Evolutionary conservation across 129 eudicot species (phyloP).

Genomic region (Artemisia argyi): DNA sequence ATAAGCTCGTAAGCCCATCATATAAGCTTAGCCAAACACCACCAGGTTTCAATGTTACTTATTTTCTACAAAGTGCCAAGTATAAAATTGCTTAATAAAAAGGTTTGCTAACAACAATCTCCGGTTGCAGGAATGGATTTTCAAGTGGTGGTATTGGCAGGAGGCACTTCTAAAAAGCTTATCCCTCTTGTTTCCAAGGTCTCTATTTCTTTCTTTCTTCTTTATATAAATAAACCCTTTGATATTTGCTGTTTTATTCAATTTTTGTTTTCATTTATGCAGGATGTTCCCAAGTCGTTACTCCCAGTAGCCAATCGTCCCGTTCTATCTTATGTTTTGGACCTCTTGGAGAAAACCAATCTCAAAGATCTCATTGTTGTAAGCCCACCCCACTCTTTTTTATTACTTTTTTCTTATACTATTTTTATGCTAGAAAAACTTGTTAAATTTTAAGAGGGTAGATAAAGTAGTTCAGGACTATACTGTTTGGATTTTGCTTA

Average conservation of each 20-base stretch:
- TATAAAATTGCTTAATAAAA: no score
- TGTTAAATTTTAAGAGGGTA: no score
- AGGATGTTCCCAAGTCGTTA: constrained; percentile 92
- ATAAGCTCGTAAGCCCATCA: no score
- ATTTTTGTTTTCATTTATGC: constrained; percentile 7
- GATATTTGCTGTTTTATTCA: not conserved
- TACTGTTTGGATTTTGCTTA: no score
- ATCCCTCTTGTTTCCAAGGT: constrained; percentile 92
- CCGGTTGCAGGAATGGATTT: constrained; percentile 62
- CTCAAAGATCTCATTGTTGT: constrained; percentile 87
- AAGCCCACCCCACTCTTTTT: constrained; percentile 12
- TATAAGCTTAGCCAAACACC: no score
- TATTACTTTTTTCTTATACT: not conserved
- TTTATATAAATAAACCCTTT: not conserved
- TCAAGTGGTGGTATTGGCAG: constrained; percentile 93
- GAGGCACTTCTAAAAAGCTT: constrained; percentile 81
- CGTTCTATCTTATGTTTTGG: constrained; percentile 75
- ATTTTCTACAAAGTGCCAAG: no score
- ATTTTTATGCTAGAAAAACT: no score
- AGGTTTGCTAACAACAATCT: no score
- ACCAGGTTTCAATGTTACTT: no score
- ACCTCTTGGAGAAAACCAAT: constrained; percentile 74
- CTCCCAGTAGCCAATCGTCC: constrained; percentile 97
- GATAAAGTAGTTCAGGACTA: no score
- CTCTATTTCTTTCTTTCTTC: not conserved